These are phyloP conservation scores for Salix arbutifolia DNA, from an alignment of 345 rosid genomes.

Conservation along the genomic window DNA sequence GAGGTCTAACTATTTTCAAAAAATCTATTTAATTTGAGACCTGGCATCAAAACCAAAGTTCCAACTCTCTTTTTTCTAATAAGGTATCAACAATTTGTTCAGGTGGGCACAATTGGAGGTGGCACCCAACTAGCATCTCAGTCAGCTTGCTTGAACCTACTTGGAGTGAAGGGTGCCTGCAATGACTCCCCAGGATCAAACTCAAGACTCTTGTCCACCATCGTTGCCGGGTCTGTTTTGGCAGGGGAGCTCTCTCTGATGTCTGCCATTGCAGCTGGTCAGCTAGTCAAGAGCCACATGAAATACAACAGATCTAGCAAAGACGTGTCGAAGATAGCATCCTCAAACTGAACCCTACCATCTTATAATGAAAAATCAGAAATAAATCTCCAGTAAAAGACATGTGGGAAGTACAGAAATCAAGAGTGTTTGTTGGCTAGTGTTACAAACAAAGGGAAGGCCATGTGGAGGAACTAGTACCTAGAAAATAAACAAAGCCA, in stretches of 20 bases:
- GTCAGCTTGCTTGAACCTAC: slow-evolving; percentile 76
- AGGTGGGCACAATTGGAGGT: slow-evolving; percentile 91
- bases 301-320: slow-evolving; percentile 82
- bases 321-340: slow-evolving; percentile 43
- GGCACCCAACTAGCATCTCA: slow-evolving; percentile 89
- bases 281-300: slow-evolving; percentile 83
- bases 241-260: slow-evolving; percentile 82
- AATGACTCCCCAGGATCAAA: slow-evolving; percentile 66
- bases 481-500: background rate
- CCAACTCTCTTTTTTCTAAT: background rate
- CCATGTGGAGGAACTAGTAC: background rate
- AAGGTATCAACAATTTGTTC: background rate
- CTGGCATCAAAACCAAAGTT: background rate
- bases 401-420: background rate
- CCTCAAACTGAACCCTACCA: background rate
- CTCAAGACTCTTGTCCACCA: slow-evolving; percentile 61
- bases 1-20: background rate
- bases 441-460: background rate
- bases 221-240: slow-evolving; percentile 76
- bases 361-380: background rate
- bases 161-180: slow-evolving; percentile 76
- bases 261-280: slow-evolving; percentile 93
- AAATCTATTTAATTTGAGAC: background rate
- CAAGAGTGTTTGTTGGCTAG: background rate
- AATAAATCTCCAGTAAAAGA: background rate